Conservation (phyloP, 2,329 filamentous ascomycete species). For the Nannizziopsis barbatae region DNA sequence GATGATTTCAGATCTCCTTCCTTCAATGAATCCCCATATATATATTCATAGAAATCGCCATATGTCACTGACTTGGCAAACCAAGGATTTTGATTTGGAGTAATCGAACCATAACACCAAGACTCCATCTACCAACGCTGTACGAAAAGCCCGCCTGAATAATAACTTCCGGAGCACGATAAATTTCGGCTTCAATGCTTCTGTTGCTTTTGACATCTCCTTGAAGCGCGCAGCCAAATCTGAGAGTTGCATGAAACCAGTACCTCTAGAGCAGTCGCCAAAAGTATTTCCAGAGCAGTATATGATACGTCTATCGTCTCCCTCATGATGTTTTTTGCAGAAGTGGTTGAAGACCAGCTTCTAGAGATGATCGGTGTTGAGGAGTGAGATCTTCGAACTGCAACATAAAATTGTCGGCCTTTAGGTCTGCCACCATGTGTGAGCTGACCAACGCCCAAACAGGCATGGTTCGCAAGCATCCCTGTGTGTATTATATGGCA, state of each 20-base stretch:
- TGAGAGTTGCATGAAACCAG: conserved; percentile 23
- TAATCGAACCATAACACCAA: conserved; percentile 27
- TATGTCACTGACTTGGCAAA: conserved; percentile 21
- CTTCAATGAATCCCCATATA: conserved; percentile 26
- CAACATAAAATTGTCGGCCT: conserved; percentile 35
- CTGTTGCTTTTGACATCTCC: conserved; percentile 30
- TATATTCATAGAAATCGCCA: neutral
- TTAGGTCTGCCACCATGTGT: conserved; percentile 25
- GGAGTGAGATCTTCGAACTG: conserved; percentile 22
- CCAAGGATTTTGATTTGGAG: conserved; percentile 11
- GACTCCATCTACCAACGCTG: conserved; percentile 30
- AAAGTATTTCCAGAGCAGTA: conserved; percentile 27
- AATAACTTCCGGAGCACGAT: conserved; percentile 30
- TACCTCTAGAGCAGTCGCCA: conserved; percentile 17
- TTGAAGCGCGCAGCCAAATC: conserved; percentile 25
- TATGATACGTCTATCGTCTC: conserved; percentile 22
- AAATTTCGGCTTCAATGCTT: conserved; percentile 35
- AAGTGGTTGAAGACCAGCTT: conserved; percentile 23
- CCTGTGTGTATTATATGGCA: conserved; percentile 36
- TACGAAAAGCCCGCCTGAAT: conserved; percentile 27
- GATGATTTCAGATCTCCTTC: conserved; percentile 20
- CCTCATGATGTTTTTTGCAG: conserved; percentile 22
- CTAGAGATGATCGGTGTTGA: conserved; percentile 18
- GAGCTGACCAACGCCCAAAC: neutral
- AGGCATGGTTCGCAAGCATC: conserved; percentile 16